Evolutionary conservation across 306 rosid genomes (phyloP), one percentile per base, ranked within the genome.

Genomic region (Calophaca sinica): DNA sequence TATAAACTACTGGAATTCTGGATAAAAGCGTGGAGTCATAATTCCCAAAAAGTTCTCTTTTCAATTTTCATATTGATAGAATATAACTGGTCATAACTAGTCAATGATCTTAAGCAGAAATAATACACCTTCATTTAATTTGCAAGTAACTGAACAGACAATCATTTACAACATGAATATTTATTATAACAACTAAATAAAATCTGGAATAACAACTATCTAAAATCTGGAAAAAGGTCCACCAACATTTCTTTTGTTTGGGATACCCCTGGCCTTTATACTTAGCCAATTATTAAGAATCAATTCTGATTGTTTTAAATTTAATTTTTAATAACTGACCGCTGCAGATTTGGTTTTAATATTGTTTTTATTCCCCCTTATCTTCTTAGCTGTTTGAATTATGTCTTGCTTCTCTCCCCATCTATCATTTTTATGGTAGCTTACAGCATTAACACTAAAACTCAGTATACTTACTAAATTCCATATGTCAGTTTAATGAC

Each of bases 201-300:
- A 26, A 53, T 31, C 32, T 33, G 10, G 36, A 53, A 79, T 48
- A 42, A 62, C 13, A 11, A 52, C 3, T 33, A 31, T 20, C 33
- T 46, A 79, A 64, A 26, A 53, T 31, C 32, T 33, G 10, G 36
- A 53, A 79, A 79, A 32, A 10, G 68, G 48, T 35, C 39, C 41
- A 31, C 65, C 61, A 46, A 9, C 20, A 55, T 26, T 55, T 29
- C 51, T 73, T 66, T 46, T 62, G 35, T 62, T 57, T 29, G 69
- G 12, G 20, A 80, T 73, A 36, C 39, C 44, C 58, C 11, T 32
- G 52, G 26, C 10, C 46, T 54, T 28, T 13, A 42, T 71, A 64
- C 52, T 70, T 53, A 36, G 35, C 36, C 51, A 74, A 32, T 29
- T 51, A 49, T 9, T 54, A 68, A 20, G 7, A 73, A 53, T 7